Conservation (phyloP, 441 rosid genomes). For the Biscutella laevigata region DNA sequence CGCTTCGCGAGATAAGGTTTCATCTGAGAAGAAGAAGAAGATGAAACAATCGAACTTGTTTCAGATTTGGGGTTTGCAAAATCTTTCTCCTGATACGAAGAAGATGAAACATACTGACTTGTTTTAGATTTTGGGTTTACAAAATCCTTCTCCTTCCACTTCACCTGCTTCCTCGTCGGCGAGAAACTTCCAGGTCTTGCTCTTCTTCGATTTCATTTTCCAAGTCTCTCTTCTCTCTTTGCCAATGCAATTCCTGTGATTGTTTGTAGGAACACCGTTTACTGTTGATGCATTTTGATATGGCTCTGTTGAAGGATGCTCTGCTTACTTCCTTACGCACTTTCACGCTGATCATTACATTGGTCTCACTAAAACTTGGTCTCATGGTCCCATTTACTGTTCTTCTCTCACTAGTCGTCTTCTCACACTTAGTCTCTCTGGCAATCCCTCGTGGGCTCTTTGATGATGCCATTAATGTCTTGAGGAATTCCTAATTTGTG, state of each 20-base stretch:
- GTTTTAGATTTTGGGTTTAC: constrained; percentile 54
- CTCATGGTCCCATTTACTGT: constrained; percentile 66
- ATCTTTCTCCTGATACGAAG: constrained; percentile 17
- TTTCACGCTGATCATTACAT: constrained; percentile 73
- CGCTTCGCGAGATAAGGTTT: not conserved
- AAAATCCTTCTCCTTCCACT: constrained; percentile 23
- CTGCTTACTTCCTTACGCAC: constrained; percentile 71
- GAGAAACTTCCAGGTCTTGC: constrained; percentile 56
- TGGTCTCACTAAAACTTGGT: constrained; percentile 66
- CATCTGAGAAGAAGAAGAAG: not conserved
- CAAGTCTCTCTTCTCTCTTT: constrained; percentile 14
- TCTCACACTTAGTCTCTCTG: constrained; percentile 48
- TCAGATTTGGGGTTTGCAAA: constrained; percentile 47
- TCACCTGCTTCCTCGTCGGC: constrained; percentile 21
- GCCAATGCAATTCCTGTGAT: not conserved
- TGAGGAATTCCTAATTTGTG: not conserved
- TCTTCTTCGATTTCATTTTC: too few species aligned
- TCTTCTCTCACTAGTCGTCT: constrained; percentile 62
- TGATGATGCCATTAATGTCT: not conserved
- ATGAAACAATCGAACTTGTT: constrained; percentile 33
- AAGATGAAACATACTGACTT: constrained; percentile 48
- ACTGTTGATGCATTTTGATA: constrained; percentile 80
- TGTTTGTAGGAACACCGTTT: constrained; percentile 49
- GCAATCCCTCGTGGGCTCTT: constrained; percentile 43
- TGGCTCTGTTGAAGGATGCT: constrained; percentile 50